Percentiles rank a stretch among this genome's conserved stretches.
phyloP scores from a whole-genome alignment of 257 asterid species.

The Solanum pinnatisectum region DNA sequence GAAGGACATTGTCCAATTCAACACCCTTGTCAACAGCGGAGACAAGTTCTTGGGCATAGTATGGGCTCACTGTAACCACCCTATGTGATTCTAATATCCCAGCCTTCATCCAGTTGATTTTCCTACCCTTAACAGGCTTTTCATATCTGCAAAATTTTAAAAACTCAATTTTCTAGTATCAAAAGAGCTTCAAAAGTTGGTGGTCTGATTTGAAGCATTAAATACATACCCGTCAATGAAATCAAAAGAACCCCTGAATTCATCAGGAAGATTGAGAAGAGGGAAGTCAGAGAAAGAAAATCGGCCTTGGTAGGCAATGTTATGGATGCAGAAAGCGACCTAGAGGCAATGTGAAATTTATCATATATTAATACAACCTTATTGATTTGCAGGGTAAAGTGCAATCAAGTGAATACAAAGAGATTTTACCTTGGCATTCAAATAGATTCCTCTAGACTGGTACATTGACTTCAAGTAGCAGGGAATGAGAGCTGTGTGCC shows the following conservation, averaged over 20 bases:
- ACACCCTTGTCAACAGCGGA: constrained; percentile 76
- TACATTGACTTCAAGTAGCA: constrained; percentile 80
- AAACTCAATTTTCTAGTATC: neutral
- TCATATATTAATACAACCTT: neutral
- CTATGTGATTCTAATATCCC: constrained; percentile 59
- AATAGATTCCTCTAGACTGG: constrained; percentile 77
- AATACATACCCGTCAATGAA: constrained; percentile 79
- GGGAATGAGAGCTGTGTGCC: constrained; percentile 93
- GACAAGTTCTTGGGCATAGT: constrained; percentile 77
- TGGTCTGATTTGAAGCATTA: neutral
- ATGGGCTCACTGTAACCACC: constrained; percentile 82
- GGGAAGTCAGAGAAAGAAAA: constrained; percentile 66
- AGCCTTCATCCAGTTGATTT: constrained; percentile 97
- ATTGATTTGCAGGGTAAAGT: neutral
- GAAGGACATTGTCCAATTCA: constrained; percentile 57
- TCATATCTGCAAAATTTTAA: constrained; percentile 35
- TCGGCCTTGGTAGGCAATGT: constrained; percentile 97
- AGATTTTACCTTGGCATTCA: constrained; percentile 54
- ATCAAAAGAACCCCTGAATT: constrained; percentile 72
- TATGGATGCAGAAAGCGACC: constrained; percentile 97
- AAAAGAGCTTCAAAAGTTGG: neutral
- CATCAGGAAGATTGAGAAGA: constrained; percentile 73
- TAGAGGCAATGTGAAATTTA: constrained; percentile 6
- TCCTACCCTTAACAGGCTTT: constrained; percentile 85
- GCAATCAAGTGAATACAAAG: neutral